phyloP scores from a whole-genome alignment of 225 moss, liverwort and hornwort genomes.

The Antitrichia curtipendula region DNA sequence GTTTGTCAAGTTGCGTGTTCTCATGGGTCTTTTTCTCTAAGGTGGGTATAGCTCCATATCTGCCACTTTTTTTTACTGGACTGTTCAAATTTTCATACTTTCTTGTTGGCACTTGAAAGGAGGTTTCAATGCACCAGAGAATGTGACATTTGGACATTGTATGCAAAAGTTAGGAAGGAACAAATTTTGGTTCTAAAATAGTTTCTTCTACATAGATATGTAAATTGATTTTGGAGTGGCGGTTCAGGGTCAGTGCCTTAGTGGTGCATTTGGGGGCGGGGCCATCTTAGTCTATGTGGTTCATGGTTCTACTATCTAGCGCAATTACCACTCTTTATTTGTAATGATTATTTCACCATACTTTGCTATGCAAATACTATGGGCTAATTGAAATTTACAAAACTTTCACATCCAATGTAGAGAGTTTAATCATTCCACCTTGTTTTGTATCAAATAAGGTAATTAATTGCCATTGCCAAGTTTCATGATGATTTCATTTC shows the following conservation, averaged over 20 bases:
- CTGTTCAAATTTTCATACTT: background rate
- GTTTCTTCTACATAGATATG: too few species aligned
- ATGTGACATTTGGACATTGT: background rate
- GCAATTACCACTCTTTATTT: fast-evolving
- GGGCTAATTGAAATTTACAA: background rate
- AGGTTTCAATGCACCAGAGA: background rate
- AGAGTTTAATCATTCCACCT: background rate
- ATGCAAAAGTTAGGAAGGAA: too few species aligned
- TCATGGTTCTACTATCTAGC: background rate
- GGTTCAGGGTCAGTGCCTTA: too few species aligned
- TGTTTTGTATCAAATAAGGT: background rate
- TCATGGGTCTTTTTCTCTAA: too few species aligned
- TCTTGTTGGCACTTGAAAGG: background rate
- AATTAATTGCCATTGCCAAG: background rate
- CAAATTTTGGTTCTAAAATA: too few species aligned
- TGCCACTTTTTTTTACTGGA: too few species aligned
- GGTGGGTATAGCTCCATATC: too few species aligned
- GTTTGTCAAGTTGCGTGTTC: too few species aligned
- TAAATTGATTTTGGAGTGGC: too few species aligned
- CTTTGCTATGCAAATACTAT: background rate
- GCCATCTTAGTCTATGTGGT: too few species aligned
- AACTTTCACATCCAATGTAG: background rate
- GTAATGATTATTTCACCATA: background rate
- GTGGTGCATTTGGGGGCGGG: too few species aligned
- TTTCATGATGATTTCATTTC: background rate